Conservation (phyloP, 768 basidiomycete genomes). For the Leccinum subtestaceum region DNA sequence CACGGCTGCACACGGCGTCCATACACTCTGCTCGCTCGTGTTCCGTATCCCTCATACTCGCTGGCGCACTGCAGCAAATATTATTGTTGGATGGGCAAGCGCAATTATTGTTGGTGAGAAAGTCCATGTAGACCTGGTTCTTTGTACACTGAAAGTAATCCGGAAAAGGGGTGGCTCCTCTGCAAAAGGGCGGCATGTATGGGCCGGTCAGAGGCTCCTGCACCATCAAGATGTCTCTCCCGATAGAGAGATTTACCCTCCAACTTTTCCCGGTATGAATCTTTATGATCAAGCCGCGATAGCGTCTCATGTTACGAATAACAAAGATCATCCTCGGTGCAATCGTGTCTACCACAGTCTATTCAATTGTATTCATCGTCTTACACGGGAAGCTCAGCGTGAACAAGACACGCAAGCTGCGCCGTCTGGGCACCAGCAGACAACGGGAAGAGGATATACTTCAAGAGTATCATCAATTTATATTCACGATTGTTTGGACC, state of each 20-base stretch:
- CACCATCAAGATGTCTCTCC: constrained; percentile 43
- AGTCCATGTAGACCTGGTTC: background rate
- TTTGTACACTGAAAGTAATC: background rate
- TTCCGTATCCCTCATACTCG: constrained; percentile 51
- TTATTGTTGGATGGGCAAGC: constrained; percentile 53
- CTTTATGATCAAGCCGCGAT: background rate
- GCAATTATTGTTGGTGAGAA: constrained; percentile 49
- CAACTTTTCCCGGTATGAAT: constrained; percentile 59
- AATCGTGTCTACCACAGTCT: constrained; percentile 52
- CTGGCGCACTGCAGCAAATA: constrained; percentile 42
- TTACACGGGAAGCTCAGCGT: constrained; percentile 56
- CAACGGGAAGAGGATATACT: constrained; percentile 41
- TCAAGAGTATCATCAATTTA: constrained; percentile 58
- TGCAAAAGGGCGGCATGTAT: constrained; percentile 43
- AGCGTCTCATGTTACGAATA: constrained; percentile 3
- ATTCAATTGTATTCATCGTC: constrained; percentile 59
- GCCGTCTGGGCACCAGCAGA: constrained; percentile 49
- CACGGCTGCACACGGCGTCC: constrained; percentile 59
- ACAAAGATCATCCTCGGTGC: constrained; percentile 58
- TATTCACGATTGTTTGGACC: constrained; percentile 57
- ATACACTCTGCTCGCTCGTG: constrained; percentile 66
- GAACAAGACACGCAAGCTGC: constrained; percentile 48
- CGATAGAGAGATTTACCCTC: constrained; percentile 46
- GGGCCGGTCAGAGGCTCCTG: constrained; percentile 53
- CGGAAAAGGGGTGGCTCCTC: constrained; percentile 37